Evolutionary conservation across 2,329 filamentous ascomycete species (phyloP).

Genomic region (Cytospora chrysosperma): DNA sequence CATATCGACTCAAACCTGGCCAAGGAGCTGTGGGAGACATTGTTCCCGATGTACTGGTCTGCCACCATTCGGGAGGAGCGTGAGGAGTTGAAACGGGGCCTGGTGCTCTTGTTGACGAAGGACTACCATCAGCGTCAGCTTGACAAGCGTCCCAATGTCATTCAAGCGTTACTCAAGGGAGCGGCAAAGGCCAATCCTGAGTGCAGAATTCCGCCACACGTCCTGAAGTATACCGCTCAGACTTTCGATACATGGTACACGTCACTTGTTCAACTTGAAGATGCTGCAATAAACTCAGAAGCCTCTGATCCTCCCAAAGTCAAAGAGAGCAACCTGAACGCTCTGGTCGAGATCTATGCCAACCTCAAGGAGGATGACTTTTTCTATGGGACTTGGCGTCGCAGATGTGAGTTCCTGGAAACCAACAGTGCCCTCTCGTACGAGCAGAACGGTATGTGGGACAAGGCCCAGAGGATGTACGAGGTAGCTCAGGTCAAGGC

Average conservation of each 20-base stretch:
- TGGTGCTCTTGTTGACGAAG: conserved; percentile 88
- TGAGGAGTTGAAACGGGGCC: conserved; percentile 82
- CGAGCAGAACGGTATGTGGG: conserved; percentile 99
- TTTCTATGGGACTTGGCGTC: conserved; percentile 96
- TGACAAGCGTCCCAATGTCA: conserved; percentile 91
- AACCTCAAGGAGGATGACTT: conserved; percentile 91
- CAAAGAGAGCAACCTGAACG: conserved; percentile 92
- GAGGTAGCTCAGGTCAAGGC: conserved; percentile 97
- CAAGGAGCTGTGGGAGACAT: conserved; percentile 83
- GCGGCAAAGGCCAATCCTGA: conserved; percentile 80
- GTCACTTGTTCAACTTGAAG: conserved; percentile 86
- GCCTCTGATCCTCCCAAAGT: conserved; percentile 77
- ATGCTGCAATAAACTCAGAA: conserved; percentile 78
- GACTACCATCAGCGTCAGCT: conserved; percentile 95
- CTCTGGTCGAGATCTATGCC: conserved; percentile 89
- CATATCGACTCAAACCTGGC: conserved; percentile 81
- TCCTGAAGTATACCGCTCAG: conserved; percentile 90
- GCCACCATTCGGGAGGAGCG: conserved; percentile 84
- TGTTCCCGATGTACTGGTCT: conserved; percentile 95
- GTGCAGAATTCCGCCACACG: conserved; percentile 91
- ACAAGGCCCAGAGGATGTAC: conserved; percentile 96
- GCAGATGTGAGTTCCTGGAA: conserved; percentile 93
- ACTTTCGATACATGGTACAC: conserved; percentile 98
- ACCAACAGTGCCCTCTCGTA: conserved; percentile 96
- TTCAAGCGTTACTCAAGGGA: conserved; percentile 87